These are phyloP conservation scores for Enterospora canceri DNA, from an alignment of 371 early-diverging fungal species.

Conservation along the genomic window DNA sequence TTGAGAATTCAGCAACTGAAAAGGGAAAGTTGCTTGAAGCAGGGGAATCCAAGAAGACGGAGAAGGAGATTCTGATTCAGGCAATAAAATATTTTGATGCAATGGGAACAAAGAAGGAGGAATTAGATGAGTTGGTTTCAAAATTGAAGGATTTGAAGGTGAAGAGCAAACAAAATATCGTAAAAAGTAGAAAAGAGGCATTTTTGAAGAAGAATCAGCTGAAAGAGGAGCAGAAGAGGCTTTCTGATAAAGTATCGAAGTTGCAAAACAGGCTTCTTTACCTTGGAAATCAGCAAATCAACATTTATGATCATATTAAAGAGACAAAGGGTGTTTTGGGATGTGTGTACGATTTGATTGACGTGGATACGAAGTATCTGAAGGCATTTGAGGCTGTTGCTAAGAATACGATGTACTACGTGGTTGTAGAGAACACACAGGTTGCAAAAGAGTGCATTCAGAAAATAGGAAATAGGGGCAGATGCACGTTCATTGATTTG, in stretches of 20 bases:
- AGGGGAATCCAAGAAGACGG: slow-evolving; percentile 1
- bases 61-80: slow-evolving; percentile 10
- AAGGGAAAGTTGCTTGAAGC: not conserved
- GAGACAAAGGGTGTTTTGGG: slow-evolving; percentile 58
- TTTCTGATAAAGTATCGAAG: slow-evolving; percentile 22
- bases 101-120: slow-evolving; percentile 20
- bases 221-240: slow-evolving; percentile 57
- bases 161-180: not conserved
- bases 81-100: slow-evolving; percentile 15
- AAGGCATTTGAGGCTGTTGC: slow-evolving; percentile 45
- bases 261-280: slow-evolving; percentile 31
- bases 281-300: slow-evolving; percentile 14
- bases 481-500: slow-evolving; percentile 87
- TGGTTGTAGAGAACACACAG: slow-evolving; percentile 81
- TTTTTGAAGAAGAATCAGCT: slow-evolving; percentile 61
- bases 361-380: slow-evolving; percentile 45
- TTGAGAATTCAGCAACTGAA: not conserved
- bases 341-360: slow-evolving; percentile 48
- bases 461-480: slow-evolving; percentile 62
- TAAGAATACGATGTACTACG: slow-evolving; percentile 68
- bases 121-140: slow-evolving; percentile 24
- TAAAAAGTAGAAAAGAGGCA: not conserved
- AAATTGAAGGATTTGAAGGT: not conserved
- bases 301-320: slow-evolving; percentile 36
- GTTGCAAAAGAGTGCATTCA: slow-evolving; percentile 69